Evolutionary conservation across 225 moss, liverwort and hornwort genomes (phyloP).

Genomic region (Straminergon stramineum): DNA sequence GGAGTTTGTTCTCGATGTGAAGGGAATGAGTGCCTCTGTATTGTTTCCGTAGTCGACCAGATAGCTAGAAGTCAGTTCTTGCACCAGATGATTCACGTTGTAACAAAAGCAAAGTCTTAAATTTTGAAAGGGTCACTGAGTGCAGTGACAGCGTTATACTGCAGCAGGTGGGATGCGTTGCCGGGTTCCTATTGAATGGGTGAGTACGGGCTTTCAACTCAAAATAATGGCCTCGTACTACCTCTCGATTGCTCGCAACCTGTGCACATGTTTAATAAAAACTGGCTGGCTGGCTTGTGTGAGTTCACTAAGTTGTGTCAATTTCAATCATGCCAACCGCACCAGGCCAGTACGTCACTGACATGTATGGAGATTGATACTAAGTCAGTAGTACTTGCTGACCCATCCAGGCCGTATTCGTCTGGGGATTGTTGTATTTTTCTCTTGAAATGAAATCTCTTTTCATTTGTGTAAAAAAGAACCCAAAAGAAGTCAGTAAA

Average conservation of each 20-base stretch:
- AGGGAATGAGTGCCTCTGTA: neutral
- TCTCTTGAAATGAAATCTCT: neutral
- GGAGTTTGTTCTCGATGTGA: neutral
- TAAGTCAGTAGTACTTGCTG: neutral
- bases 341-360: neutral
- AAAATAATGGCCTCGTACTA: neutral
- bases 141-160: neutral
- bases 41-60: neutral
- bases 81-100: neutral
- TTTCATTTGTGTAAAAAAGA: neutral
- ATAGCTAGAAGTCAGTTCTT: neutral
- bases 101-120: neutral
- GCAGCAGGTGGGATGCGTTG: neutral
- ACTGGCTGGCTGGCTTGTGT: neutral
- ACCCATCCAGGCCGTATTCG: neutral
- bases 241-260: neutral
- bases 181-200: neutral
- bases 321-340: neutral
- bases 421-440: neutral
- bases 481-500: neutral
- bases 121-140: neutral
- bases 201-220: neutral
- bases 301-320: neutral
- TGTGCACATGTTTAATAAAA: neutral
- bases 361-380: neutral